phyloP scores from a whole-genome alignment of 2,329 filamentous ascomycete genomes.

The Talaromyces sp. region DNA sequence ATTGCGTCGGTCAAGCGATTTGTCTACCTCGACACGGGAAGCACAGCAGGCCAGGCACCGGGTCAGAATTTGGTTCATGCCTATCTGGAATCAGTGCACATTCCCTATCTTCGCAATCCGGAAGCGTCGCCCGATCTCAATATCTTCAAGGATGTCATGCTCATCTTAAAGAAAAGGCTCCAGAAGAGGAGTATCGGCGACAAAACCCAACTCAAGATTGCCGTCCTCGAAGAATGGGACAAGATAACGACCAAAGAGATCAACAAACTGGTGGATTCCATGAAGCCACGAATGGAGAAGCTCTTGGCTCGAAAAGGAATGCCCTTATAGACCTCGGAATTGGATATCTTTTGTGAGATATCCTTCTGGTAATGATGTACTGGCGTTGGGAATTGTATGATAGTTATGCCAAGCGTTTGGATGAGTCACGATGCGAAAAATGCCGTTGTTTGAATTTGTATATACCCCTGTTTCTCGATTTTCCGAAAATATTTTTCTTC shows the following conservation, averaged over 20 bases:
- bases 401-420: not conserved
- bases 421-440: not conserved
- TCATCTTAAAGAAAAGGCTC: constrained; percentile 12
- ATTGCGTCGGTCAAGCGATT: constrained; percentile 9
- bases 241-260: constrained; percentile 12
- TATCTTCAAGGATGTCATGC: constrained; percentile 12
- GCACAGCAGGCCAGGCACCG: not conserved
- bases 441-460: not conserved
- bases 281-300: constrained; percentile 13
- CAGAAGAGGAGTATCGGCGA: constrained; percentile 12
- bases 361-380: not conserved
- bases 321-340: constrained; percentile 5
- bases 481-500: not conserved
- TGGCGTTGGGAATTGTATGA: not conserved
- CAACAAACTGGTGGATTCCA: constrained; percentile 14
- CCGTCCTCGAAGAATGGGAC: constrained; percentile 14
- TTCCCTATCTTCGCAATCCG: constrained; percentile 12
- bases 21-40: constrained; percentile 11
- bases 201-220: constrained; percentile 9
- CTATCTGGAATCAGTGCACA: constrained; percentile 11
- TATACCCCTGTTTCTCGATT: not conserved
- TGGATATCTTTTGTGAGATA: not conserved
- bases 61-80: constrained; percentile 10
- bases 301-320: constrained; percentile 11
- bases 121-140: constrained; percentile 12